Base-by-base conservation (phyloP, 2,329 filamentous ascomycete genomes). In the Epichloe typhina region DNA sequence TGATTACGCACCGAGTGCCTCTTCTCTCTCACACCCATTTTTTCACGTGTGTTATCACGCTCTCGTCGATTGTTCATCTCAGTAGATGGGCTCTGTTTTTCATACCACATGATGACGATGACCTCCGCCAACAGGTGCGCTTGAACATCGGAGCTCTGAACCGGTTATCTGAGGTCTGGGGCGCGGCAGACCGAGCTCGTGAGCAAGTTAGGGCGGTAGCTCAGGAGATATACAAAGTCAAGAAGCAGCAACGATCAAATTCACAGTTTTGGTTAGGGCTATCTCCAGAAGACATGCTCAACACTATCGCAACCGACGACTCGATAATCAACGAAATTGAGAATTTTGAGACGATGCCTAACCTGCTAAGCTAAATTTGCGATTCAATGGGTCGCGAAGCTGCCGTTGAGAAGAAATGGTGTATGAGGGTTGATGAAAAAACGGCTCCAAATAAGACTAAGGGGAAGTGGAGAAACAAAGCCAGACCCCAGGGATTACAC, bases 1-100 rank as follows among this genome's bases (percentile, higher is more conserved):
- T 90, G 57, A 80, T 88, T 46, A 84, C 84, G 1, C 79, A 94
- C 44, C 85, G 86, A 0, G 80, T 83, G 4, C 77, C 82, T 0
- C 70, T 91, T 2, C 74, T 83, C 4, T 80, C 79, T 35, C 88
- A 95, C 66, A 89, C 82, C 0, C 87, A 88, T 52, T 90, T 91
- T 91, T 89, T 93, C 69, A 86, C 84, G 36, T 93, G 87, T 62
- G 83, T 86, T 39, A 72, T 93, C 47, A 86, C 86, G 1, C 72
- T 91, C 49, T 85, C 84, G 17, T 87, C 86, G 6, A 85, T 90
- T 58, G 84, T 91, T 4, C 86, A 93, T 60, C 74, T 94, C 23
- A 87, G 84, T 50, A 86, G 86, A 55, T 95, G 88, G 80, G 83
- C 72, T 49, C 71, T 83, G 19, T 79, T 78, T 78, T 78, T 77